Conservation (phyloP, 805 yeast genomes). For the Schwanniomyces pseudopolymorphus region DNA sequence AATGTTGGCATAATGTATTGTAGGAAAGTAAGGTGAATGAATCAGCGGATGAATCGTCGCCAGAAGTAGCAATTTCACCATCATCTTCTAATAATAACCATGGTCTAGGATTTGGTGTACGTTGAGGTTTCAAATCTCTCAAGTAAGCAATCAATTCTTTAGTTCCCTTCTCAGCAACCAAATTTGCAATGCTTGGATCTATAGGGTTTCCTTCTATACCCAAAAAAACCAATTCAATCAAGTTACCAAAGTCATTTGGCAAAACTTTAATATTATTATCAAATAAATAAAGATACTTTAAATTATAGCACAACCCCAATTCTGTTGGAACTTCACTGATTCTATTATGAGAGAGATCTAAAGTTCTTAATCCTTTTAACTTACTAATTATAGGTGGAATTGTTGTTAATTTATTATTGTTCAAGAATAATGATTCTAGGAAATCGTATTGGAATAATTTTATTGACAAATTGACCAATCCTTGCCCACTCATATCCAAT, state of each 20-base stretch:
- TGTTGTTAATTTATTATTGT: constrained; percentile 72
- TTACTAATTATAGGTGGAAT: constrained; percentile 70
- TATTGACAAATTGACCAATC: constrained; percentile 66
- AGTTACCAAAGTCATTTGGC: constrained; percentile 83
- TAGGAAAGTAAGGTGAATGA: constrained; percentile 79
- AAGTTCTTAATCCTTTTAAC: constrained; percentile 70
- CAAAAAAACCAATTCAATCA: constrained; percentile 79
- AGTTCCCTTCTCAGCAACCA: constrained; percentile 79
- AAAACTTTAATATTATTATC: constrained; percentile 76
- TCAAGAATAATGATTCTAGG: constrained; percentile 80
- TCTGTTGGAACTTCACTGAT: constrained; percentile 76
- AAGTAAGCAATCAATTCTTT: constrained; percentile 76
- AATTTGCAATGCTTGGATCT: constrained; percentile 59
- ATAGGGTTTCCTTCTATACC: constrained; percentile 95
- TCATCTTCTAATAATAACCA: constrained; percentile 82
- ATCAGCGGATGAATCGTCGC: constrained; percentile 32
- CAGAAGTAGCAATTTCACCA: constrained; percentile 52
- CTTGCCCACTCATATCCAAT: constrained; percentile 88
- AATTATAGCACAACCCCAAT: constrained; percentile 75
- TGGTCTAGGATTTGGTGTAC: constrained; percentile 70
- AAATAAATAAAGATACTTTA: constrained; percentile 80
- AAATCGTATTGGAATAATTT: constrained; percentile 79
- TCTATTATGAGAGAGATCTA: constrained; percentile 81
- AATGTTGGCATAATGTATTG: constrained; percentile 92
- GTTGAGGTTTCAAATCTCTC: constrained; percentile 77